These are phyloP conservation scores for Collariella sp. DNA, from an alignment of 495 filamentous ascomycete species.

Conservation along the genomic window DNA sequence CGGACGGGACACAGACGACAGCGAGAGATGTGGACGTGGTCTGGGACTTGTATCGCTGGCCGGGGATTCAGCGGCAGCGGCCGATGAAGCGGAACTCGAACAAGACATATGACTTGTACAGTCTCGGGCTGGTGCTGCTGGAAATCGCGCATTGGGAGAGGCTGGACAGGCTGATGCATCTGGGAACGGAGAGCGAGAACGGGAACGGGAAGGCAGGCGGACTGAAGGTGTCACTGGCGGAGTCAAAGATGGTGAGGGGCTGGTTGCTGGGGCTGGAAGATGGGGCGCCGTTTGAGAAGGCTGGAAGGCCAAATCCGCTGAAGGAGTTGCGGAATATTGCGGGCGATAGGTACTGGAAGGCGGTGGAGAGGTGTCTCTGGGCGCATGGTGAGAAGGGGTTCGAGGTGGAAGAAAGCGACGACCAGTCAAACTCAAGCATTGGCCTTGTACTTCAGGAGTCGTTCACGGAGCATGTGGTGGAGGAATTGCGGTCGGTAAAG, in stretches of 20 bases:
- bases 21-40: conserved; percentile 20
- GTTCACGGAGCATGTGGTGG: conserved; percentile 24
- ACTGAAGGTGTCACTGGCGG: conserved; percentile 12
- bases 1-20: conserved; percentile 21
- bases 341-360: conserved; percentile 21
- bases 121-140: conserved; percentile 40
- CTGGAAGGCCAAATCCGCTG: conserved; percentile 14
- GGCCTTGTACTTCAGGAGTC: conserved; percentile 23
- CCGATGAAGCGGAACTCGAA: conserved; percentile 27
- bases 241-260: conserved; percentile 20
- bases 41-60: conserved; percentile 30
- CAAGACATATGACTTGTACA: conserved; percentile 46
- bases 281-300: conserved; percentile 11
- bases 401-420: conserved; percentile 16
- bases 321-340: conserved; percentile 17
- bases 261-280: conserved; percentile 23
- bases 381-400: conserved; percentile 27
- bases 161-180: conserved; percentile 31
- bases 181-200: conserved; percentile 14
- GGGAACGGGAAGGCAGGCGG: background rate
- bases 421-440: conserved; percentile 19
- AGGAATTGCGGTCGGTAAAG: conserved; percentile 12
- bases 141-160: conserved; percentile 47
- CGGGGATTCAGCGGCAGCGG: conserved; percentile 19
- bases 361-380: conserved; percentile 24